Evolutionary conservation across 129 eudicot species (phyloP).

Genomic region (Calendula officinalis): DNA sequence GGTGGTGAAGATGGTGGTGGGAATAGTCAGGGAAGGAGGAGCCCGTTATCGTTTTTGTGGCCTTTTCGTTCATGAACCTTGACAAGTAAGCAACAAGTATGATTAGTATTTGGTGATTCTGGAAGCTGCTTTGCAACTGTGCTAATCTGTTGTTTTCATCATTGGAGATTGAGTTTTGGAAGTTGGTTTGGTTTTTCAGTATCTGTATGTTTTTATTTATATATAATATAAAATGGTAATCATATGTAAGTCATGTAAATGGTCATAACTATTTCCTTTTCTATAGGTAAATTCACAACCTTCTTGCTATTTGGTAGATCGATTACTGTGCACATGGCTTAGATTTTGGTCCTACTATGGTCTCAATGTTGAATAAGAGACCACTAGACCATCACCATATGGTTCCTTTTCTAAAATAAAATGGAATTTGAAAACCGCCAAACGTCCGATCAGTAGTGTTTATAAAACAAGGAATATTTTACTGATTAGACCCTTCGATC

Average conservation of each 20-base stretch:
- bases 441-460: too few species aligned
- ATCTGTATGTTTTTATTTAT: constrained; percentile 18
- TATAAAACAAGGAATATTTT: too few species aligned
- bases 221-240: constrained; percentile 15
- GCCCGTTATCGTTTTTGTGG: constrained; percentile 67
- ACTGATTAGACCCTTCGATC: too few species aligned
- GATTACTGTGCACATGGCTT: background rate
- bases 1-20: constrained; percentile 33
- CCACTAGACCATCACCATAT: too few species aligned
- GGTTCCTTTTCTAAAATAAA: too few species aligned
- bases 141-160: constrained; percentile 3
- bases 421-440: too few species aligned
- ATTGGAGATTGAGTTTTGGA: background rate
- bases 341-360: background rate
- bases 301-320: background rate
- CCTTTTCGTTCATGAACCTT: constrained; percentile 58
- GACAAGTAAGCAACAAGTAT: constrained; percentile 3
- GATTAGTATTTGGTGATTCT: constrained; percentile 2
- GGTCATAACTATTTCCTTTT: background rate
- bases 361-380: too few species aligned
- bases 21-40: constrained; percentile 62
- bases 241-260: constrained; percentile 19
- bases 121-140: constrained; percentile 6
- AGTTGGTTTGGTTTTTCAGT: constrained; percentile 19
- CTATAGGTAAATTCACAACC: background rate